Evolutionary conservation across 305 asterid species (phyloP).

Genomic region (Solanum chacoense): DNA sequence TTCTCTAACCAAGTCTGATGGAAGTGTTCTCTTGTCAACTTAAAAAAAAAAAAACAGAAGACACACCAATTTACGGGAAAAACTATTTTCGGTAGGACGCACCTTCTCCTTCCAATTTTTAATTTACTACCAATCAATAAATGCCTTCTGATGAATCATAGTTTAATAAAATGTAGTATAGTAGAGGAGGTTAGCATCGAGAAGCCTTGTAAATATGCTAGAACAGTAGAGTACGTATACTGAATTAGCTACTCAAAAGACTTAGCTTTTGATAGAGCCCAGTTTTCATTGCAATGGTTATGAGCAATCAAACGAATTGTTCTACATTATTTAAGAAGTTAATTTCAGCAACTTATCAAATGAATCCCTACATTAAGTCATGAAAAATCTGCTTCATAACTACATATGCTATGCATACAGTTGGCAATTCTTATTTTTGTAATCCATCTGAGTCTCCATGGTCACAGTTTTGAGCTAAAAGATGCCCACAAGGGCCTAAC

Average conservation of each 20-base stretch:
- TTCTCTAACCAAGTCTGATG: neutral
- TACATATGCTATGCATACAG: neutral
- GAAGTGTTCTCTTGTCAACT: neutral
- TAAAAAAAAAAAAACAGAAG: neutral
- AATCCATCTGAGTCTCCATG: neutral
- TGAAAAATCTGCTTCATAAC: neutral
- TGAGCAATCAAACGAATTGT: neutral
- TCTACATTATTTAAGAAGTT: neutral
- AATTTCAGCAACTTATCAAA: neutral
- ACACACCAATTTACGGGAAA: neutral
- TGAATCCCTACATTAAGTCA: neutral
- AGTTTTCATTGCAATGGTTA: neutral
- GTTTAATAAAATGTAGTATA: neutral
- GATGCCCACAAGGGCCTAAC: neutral
- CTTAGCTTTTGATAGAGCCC: neutral
- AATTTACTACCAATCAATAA: neutral
- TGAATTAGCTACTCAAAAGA: neutral
- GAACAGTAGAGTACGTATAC: neutral
- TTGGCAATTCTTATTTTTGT: neutral
- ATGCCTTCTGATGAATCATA: neutral
- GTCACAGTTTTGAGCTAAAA: neutral
- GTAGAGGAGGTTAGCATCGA: neutral
- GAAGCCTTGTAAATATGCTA: neutral
- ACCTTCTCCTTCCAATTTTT: neutral
- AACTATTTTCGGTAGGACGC: neutral